phyloP scores from a whole-genome alignment of 1,284 basidiomycete genomes.

The Stereum hirsutum region DNA sequence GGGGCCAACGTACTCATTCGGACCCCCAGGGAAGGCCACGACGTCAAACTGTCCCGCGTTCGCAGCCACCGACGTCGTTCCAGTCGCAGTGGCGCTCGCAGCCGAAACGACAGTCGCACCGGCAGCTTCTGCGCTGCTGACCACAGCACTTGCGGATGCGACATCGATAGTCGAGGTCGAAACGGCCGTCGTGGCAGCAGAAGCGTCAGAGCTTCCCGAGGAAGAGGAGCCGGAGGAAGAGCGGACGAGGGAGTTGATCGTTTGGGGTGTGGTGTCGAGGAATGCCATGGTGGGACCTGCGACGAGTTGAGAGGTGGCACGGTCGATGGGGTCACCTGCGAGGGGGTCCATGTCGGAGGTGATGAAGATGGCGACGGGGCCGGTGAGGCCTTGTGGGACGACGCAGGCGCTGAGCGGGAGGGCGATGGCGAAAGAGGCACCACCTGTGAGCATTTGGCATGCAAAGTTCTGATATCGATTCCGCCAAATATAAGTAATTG shows the following conservation, averaged over 20 bases:
- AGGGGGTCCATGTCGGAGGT: background rate
- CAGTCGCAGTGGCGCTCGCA: constrained; percentile 3
- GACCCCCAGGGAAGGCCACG: constrained; percentile 18
- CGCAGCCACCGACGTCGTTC: background rate
- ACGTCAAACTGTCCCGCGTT: constrained; percentile 12
- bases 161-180: constrained; percentile 36
- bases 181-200: constrained; percentile 15
- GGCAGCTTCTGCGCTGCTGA: constrained; percentile 23
- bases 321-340: background rate
- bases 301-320: background rate
- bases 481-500: background rate
- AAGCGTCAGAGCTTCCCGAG: background rate
- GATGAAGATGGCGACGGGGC: constrained; percentile 36
- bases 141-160: constrained; percentile 34
- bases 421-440: constrained; percentile 42
- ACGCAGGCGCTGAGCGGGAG: constrained; percentile 52
- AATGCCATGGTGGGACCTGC: constrained; percentile 2
- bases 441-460: constrained; percentile 74
- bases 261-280: background rate
- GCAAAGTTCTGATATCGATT: constrained; percentile 37
- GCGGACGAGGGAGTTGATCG: background rate
- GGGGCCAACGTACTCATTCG: constrained; percentile 30
- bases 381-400: constrained; percentile 56
- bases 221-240: background rate
- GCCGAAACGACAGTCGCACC: constrained; percentile 8